Conservation (phyloP, 2,329 filamentous ascomycete genomes). For the Nannizziopsis arthrosporioides region DNA sequence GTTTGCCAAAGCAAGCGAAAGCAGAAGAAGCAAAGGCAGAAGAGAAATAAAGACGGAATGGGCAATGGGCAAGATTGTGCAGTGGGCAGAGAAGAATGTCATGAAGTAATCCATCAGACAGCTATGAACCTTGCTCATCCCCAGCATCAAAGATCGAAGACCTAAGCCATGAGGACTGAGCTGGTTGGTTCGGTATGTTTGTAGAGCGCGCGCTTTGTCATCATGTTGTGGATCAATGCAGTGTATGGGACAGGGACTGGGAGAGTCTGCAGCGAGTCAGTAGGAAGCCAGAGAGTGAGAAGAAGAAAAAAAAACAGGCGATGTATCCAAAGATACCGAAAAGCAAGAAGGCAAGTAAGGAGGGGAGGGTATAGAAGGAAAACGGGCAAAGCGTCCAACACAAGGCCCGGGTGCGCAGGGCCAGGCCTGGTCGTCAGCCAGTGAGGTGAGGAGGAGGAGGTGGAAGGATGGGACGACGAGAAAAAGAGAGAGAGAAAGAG, state of each 20-base stretch:
- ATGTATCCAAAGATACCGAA: background rate
- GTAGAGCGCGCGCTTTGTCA: constrained; percentile 1
- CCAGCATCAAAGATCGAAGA: no score
- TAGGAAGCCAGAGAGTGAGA: background rate
- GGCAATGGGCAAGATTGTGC: no score
- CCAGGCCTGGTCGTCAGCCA: no score
- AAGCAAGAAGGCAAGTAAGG: background rate
- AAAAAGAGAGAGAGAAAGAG: constrained; percentile 3
- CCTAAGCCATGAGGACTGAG: no score
- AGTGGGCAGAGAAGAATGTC: no score
- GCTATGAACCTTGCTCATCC: no score
- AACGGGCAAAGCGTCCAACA: no score
- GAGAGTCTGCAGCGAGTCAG: background rate
- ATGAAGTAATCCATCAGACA: no score
- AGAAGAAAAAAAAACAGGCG: background rate
- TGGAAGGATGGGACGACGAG: background rate
- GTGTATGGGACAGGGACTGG: background rate
- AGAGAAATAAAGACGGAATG: no score
- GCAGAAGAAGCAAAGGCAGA: no score
- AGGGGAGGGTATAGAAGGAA: background rate
- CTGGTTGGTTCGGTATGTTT: background rate
- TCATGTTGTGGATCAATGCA: background rate
- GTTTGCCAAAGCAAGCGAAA: background rate
- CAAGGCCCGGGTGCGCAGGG: no score
- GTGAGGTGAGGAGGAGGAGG: no score